Evolutionary conservation across 1,284 basidiomycete species (phyloP).

Genomic region (Apiotrichum gamsii): DNA sequence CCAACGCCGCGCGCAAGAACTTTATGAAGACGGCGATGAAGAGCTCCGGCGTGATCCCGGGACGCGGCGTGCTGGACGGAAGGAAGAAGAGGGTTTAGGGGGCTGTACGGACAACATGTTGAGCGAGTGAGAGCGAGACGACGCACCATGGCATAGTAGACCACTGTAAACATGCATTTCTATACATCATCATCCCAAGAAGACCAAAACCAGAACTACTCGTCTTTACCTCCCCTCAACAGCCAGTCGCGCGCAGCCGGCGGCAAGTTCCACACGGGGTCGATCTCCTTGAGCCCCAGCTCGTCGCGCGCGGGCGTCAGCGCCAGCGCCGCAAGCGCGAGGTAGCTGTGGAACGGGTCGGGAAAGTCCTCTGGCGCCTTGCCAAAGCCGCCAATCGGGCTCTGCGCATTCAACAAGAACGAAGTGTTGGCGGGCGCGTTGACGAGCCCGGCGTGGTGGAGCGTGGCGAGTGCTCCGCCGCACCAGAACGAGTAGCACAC

Average conservation of each 20-base stretch:
- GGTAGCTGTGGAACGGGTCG: slow-evolving; percentile 88
- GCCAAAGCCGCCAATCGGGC: slow-evolving; percentile 73
- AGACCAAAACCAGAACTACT: background rate
- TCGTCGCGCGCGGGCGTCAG: slow-evolving; percentile 53
- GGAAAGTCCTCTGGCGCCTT: slow-evolving; percentile 72
- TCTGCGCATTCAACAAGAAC: slow-evolving; percentile 71
- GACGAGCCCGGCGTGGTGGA: slow-evolving; percentile 56
- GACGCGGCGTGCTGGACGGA: slow-evolving; percentile 26
- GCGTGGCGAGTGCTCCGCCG: slow-evolving; percentile 65
- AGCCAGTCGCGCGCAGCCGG: slow-evolving; percentile 61
- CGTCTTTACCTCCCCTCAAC: slow-evolving; percentile 32
- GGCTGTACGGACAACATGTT: no score
- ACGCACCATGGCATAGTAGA: background rate
- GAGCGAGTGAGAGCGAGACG: background rate
- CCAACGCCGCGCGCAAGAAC: slow-evolving; percentile 10
- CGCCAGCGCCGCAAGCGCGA: slow-evolving; percentile 72
- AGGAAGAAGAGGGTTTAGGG: slow-evolving; percentile 20
- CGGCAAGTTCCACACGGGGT: slow-evolving; percentile 65
- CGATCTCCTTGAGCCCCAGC: slow-evolving; percentile 58
- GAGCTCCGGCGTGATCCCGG: slow-evolving; percentile 27
- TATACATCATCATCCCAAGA: background rate
- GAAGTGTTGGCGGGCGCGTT: slow-evolving; percentile 54
- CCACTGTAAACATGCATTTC: background rate
- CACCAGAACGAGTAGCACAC: slow-evolving; percentile 97
- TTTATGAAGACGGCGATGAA: slow-evolving; percentile 36